Conservation (phyloP, 2,329 filamentous ascomycete species). For the Aureobasidium uvarum region DNA sequence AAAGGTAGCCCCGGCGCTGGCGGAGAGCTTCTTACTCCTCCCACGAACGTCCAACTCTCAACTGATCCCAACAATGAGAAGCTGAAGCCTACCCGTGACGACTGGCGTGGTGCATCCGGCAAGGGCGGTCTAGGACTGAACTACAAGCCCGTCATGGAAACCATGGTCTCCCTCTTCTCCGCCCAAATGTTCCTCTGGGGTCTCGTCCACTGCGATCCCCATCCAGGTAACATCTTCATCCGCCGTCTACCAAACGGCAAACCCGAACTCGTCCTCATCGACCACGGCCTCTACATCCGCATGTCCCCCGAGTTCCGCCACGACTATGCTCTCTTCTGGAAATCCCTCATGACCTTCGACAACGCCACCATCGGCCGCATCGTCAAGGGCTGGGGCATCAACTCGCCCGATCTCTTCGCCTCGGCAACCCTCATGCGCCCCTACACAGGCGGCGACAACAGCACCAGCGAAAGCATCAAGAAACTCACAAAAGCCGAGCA, state of each 20-base stretch:
- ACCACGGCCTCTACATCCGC: conserved; percentile 93
- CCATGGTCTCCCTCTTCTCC: conserved; percentile 94
- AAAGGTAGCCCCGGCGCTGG: conserved; percentile 75
- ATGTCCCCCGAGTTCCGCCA: conserved; percentile 80
- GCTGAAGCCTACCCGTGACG: conserved; percentile 75
- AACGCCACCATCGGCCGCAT: conserved; percentile 73
- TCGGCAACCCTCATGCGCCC: conserved; percentile 85
- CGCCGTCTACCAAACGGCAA: conserved; percentile 77
- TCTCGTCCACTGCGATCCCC: conserved; percentile 91
- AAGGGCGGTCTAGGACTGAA: conserved; percentile 81
- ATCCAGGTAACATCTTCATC: conserved; percentile 96
- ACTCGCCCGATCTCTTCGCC: conserved; percentile 86
- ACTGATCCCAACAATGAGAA: conserved; percentile 56
- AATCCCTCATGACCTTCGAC: conserved; percentile 88
- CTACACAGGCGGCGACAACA: conserved; percentile 78
- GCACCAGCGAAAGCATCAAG: conserved; percentile 53
- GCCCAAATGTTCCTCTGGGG: conserved; percentile 99
- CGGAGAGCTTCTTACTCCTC: conserved; percentile 60
- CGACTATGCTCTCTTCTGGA: conserved; percentile 91
- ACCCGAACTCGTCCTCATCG: conserved; percentile 89
- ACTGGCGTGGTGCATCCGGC: conserved; percentile 70
- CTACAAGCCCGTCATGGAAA: conserved; percentile 87
- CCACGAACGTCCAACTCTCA: conserved; percentile 40
- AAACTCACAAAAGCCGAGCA: conserved; percentile 58
- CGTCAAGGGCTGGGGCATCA: conserved; percentile 80